Evolutionary conservation across 768 basidiomycete species (phyloP).

Genomic region (Boletus sensibilis): DNA sequence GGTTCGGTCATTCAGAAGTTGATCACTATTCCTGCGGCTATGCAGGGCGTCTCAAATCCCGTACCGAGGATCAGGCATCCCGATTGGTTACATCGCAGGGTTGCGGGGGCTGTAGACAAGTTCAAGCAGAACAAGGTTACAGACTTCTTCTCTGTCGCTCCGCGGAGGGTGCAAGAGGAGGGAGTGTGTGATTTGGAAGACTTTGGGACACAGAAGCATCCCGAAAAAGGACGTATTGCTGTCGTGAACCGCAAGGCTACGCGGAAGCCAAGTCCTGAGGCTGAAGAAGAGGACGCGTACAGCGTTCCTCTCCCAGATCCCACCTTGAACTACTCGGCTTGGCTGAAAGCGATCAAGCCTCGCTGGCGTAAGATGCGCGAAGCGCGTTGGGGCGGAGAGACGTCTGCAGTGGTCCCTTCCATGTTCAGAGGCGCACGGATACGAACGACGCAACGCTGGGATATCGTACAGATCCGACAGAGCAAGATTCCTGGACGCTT

Average conservation of each 20-base stretch:
- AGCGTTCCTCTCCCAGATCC: constrained; percentile 59
- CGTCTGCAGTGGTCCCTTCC: constrained; percentile 53
- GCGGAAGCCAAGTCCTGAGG: constrained; percentile 45
- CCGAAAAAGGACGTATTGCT: constrained; percentile 44
- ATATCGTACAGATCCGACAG: constrained; percentile 85
- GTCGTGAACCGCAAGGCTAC: constrained; percentile 51
- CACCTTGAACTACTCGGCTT: constrained; percentile 63
- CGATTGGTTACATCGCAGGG: constrained; percentile 93
- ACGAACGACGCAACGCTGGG: constrained; percentile 75
- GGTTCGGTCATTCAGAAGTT: constrained; percentile 98
- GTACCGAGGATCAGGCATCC: constrained; percentile 95
- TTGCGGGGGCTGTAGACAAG: constrained; percentile 87
- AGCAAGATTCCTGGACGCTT: constrained; percentile 79
- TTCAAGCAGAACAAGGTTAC: constrained; percentile 98
- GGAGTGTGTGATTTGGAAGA: constrained; percentile 63
- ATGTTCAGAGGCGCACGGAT: constrained; percentile 70
- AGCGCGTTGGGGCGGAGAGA: constrained; percentile 41
- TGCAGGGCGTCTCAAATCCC: constrained; percentile 96
- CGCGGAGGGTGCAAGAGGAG: constrained; percentile 10
- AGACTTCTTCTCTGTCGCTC: constrained; percentile 69
- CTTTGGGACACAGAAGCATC: constrained; percentile 30
- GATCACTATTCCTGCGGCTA: constrained; percentile 97
- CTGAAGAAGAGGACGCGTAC: constrained; percentile 25
- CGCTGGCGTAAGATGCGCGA: constrained; percentile 69
- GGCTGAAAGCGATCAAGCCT: constrained; percentile 73